phyloP scores from a whole-genome alignment of 2,329 filamentous ascomycete species.

The Penicillium hesseltinei region DNA sequence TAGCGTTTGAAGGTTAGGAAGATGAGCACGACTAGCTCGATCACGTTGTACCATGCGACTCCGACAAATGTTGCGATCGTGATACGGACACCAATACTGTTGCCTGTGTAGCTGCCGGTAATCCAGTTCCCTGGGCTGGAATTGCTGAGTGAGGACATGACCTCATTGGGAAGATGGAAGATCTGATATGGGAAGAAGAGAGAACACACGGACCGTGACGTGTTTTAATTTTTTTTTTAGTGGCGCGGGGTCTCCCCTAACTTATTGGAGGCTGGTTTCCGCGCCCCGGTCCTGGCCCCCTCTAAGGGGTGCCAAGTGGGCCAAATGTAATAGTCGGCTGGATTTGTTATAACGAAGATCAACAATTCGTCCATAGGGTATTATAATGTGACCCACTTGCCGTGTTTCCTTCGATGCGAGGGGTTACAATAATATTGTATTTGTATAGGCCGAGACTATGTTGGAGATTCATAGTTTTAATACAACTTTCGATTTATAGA shows the following conservation, averaged over 20 bases:
- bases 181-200: constrained; percentile 1
- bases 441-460: neutral
- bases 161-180: constrained; percentile 8
- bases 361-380: neutral
- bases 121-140: constrained; percentile 30
- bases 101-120: constrained; percentile 27
- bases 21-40: constrained; percentile 49
- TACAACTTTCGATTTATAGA: neutral
- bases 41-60: constrained; percentile 33
- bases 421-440: neutral
- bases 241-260: constrained; percentile 5
- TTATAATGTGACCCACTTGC: constrained; percentile 1
- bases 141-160: constrained; percentile 26
- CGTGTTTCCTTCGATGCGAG: neutral
- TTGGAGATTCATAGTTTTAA: neutral
- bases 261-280: neutral
- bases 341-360: neutral
- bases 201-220: constrained; percentile 4
- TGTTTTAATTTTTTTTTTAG: neutral
- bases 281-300: neutral
- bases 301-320: constrained; percentile 10
- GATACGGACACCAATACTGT: constrained; percentile 28
- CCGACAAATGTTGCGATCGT: constrained; percentile 29
- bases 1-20: constrained; percentile 50
- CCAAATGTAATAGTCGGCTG: neutral